Conservation (phyloP, 305 asterid genomes). For the Coffea humblotiana region DNA sequence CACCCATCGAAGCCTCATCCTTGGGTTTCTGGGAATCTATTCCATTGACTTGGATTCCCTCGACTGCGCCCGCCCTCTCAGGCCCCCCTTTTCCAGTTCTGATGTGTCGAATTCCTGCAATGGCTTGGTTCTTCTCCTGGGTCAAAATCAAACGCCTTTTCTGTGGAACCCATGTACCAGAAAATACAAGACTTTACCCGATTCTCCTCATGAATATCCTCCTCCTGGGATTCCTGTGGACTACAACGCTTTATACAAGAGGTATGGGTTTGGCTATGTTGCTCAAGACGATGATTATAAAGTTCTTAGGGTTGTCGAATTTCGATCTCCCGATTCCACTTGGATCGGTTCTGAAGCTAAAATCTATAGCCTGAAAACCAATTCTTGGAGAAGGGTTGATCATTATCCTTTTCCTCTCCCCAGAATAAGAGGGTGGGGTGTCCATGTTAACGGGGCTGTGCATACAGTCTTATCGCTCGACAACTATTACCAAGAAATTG, state of each 20-base stretch:
- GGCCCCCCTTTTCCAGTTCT: constrained; percentile 42
- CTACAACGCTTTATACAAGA: neutral
- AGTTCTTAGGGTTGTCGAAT: constrained; percentile 40
- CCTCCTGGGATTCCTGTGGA: neutral
- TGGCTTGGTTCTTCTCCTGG: constrained; percentile 50
- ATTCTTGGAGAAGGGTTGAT: constrained; percentile 20
- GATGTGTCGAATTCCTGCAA: constrained; percentile 46
- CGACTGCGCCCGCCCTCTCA: constrained; percentile 25
- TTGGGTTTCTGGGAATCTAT: constrained; percentile 41
- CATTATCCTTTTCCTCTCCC: constrained; percentile 28
- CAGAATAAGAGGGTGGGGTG: constrained; percentile 18
- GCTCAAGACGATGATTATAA: constrained; percentile 47
- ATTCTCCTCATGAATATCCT: constrained; percentile 16
- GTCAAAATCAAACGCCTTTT: constrained; percentile 31
- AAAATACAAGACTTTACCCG: constrained; percentile 42
- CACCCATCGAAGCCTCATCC: constrained; percentile 33
- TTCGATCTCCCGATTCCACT: neutral
- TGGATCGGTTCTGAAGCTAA: constrained; percentile 20
- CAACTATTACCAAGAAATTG: neutral
- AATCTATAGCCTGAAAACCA: constrained; percentile 24
- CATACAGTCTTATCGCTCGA: constrained; percentile 9
- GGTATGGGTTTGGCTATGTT: constrained; percentile 45
- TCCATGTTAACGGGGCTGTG: constrained; percentile 23
- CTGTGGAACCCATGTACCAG: constrained; percentile 63
- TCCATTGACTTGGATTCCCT: constrained; percentile 33